Conservation (phyloP, 1,284 basidiomycete species). For the Sporisorium exsertum region DNA sequence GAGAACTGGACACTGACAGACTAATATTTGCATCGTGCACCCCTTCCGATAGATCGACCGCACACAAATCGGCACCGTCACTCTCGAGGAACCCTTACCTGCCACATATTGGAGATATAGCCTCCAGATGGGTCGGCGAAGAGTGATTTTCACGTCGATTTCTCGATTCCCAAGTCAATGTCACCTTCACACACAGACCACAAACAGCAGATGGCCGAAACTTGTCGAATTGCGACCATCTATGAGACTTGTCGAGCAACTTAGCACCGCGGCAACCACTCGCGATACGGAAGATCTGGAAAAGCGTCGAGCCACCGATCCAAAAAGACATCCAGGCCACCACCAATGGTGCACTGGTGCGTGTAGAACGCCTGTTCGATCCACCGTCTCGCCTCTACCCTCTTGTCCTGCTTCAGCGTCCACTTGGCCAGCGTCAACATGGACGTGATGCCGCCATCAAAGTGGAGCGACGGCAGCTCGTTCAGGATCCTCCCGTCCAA, state of each 20-base stretch:
- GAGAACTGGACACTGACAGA: neutral
- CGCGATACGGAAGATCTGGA: slow-evolving; percentile 34
- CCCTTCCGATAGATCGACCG: slow-evolving; percentile 38
- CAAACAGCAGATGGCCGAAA: neutral
- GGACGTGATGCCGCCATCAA: slow-evolving; percentile 57
- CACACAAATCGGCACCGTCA: slow-evolving; percentile 50
- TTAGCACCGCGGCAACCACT: slow-evolving; percentile 40
- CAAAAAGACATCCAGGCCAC: slow-evolving; percentile 57
- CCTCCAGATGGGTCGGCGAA: slow-evolving; percentile 56
- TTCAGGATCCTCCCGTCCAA: slow-evolving; percentile 22
- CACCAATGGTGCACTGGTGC: slow-evolving; percentile 62
- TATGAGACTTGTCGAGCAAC: too few species aligned
- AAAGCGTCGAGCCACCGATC: slow-evolving; percentile 57
- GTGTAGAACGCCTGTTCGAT: slow-evolving; percentile 54
- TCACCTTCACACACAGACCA: neutral
- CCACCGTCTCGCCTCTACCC: slow-evolving; percentile 33
- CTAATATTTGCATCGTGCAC: neutral
- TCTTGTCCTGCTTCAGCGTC: slow-evolving; percentile 10
- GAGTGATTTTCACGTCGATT: slow-evolving; percentile 11
- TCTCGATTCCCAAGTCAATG: neutral
- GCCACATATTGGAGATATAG: slow-evolving; percentile 51
- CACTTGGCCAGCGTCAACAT: slow-evolving; percentile 50
- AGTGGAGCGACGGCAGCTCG: slow-evolving; percentile 55
- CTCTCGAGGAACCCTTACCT: slow-evolving; percentile 51
- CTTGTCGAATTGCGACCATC: neutral